These are phyloP conservation scores for Aleurites moluccanus DNA, from an alignment of 441 rosid genomes.

Conservation along the genomic window DNA sequence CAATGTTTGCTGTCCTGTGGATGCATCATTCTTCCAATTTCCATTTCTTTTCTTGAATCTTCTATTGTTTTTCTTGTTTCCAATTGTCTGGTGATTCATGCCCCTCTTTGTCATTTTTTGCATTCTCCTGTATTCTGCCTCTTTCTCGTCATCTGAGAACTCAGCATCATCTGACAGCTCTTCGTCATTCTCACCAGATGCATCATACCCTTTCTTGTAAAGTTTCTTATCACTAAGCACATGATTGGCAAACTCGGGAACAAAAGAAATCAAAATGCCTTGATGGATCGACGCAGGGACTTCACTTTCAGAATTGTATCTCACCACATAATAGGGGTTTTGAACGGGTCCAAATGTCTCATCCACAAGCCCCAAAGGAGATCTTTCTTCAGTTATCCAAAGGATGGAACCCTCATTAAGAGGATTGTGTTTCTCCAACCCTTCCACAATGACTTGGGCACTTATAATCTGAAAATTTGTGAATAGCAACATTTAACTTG, in stretches of 20 bases:
- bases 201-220: slow-evolving; percentile 93
- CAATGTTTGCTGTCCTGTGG: slow-evolving; percentile 36
- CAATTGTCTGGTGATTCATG: slow-evolving; percentile 41
- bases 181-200: slow-evolving; percentile 95
- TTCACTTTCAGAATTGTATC: slow-evolving; percentile 90
- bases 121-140: slow-evolving; percentile 71
- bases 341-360: slow-evolving; percentile 97
- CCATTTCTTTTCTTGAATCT: slow-evolving; percentile 47
- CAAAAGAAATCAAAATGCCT: slow-evolving; percentile 73
- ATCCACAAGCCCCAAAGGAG: slow-evolving; percentile 77
- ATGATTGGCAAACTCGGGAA: slow-evolving; percentile 74
- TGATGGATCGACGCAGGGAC: slow-evolving; percentile 59
- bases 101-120: slow-evolving; percentile 72
- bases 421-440: slow-evolving; percentile 77
- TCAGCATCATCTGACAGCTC: slow-evolving; percentile 76
- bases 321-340: slow-evolving; percentile 77
- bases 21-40: slow-evolving; percentile 39
- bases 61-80: slow-evolving; percentile 33
- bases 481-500: too few relatives aligned
- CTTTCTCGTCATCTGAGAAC: slow-evolving; percentile 97
- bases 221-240: slow-evolving; percentile 69
- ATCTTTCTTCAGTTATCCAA: slow-evolving; percentile 72
- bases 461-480: slow-evolving; percentile 53
- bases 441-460: slow-evolving; percentile 85
- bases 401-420: slow-evolving; percentile 84